Conservation (phyloP, 495 filamentous ascomycete genomes). For the Neurospora sp. region DNA sequence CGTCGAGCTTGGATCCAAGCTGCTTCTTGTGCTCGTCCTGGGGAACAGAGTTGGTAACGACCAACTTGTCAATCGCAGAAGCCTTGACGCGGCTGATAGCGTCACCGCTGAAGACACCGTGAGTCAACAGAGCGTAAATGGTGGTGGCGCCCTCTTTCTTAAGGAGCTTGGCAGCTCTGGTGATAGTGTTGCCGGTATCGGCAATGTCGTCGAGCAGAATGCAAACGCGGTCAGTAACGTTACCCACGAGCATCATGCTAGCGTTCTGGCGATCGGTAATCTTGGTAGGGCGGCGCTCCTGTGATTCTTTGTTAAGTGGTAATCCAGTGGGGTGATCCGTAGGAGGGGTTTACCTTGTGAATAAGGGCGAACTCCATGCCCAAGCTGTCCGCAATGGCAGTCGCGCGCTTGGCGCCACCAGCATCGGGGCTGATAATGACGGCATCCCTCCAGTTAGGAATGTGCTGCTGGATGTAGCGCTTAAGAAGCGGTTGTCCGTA, state of each 20-base stretch:
- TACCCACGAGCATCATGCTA: constrained; percentile 96
- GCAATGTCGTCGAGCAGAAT: constrained; percentile 92
- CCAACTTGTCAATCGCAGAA: constrained; percentile 77
- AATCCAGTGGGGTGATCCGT: constrained; percentile 2
- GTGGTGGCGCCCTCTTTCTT: constrained; percentile 85
- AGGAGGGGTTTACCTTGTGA: constrained; percentile 68
- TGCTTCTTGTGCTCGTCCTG: constrained; percentile 61
- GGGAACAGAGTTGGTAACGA: constrained; percentile 91
- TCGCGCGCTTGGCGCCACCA: constrained; percentile 96
- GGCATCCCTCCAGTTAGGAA: constrained; percentile 75
- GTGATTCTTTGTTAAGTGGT: constrained; percentile 10
- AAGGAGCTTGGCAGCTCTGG: constrained; percentile 85
- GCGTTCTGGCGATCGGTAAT: constrained; percentile 92
- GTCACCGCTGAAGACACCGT: constrained; percentile 89
- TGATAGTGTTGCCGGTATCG: constrained; percentile 95
- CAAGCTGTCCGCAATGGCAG: constrained; percentile 86
- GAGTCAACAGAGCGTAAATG: constrained; percentile 87
- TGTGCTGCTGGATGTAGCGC: constrained; percentile 79
- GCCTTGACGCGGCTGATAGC: constrained; percentile 93
- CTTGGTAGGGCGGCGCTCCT: constrained; percentile 95
- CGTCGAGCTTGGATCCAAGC: constrained; percentile 74
- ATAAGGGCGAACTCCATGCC: constrained; percentile 93
- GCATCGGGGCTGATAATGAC: constrained; percentile 96
- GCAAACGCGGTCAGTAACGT: constrained; percentile 70
- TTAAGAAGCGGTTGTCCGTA: constrained; percentile 83